phyloP scores from a whole-genome alignment of 768 basidiomycete species.

The Mycena filopes region DNA sequence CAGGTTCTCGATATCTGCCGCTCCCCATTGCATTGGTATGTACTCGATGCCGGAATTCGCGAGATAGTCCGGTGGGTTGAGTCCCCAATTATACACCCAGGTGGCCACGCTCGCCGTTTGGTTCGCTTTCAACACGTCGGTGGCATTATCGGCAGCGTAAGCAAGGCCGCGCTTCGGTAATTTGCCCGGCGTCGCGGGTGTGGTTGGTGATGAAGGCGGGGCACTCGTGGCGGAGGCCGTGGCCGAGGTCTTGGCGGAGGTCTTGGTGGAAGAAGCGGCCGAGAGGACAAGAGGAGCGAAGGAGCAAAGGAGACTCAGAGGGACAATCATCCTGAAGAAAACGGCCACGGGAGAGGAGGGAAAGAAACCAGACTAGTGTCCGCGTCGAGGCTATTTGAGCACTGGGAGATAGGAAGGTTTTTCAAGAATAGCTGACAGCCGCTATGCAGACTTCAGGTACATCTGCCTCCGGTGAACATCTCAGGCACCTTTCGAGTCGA shows the following conservation, averaged over 20 bases:
- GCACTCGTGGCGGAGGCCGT: slow-evolving; percentile 53
- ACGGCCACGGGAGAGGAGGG: slow-evolving; percentile 6
- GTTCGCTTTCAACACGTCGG: slow-evolving; percentile 56
- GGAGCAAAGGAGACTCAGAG: slow-evolving; percentile 10
- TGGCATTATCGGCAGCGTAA: slow-evolving; percentile 49
- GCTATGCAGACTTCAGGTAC: slow-evolving; percentile 22
- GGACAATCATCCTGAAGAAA: slow-evolving; percentile 41
- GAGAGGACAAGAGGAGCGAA: slow-evolving; percentile 30
- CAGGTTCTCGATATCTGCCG: slow-evolving; percentile 50
- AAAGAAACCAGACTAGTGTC: slow-evolving; percentile 6
- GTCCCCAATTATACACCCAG: slow-evolving; percentile 69
- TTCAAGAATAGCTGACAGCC: slow-evolving; percentile 25
- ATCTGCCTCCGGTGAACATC: slow-evolving; percentile 26
- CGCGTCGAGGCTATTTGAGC: slow-evolving; percentile 22
- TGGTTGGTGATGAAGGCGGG: slow-evolving; percentile 36
- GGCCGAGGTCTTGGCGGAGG: slow-evolving; percentile 38
- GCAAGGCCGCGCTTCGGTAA: slow-evolving; percentile 61
- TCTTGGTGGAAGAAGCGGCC: slow-evolving; percentile 36
- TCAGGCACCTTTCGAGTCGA: slow-evolving; percentile 24
- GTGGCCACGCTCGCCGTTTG: slow-evolving; percentile 54
- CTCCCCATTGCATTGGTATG: slow-evolving; percentile 67
- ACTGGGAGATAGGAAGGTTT: slow-evolving; percentile 7
- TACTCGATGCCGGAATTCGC: slow-evolving; percentile 56
- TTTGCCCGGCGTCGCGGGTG: slow-evolving; percentile 34
- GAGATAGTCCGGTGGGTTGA: slow-evolving; percentile 53